phyloP scores from a whole-genome alignment of 192 early-diverging fungal species.

The Backusella circina region DNA sequence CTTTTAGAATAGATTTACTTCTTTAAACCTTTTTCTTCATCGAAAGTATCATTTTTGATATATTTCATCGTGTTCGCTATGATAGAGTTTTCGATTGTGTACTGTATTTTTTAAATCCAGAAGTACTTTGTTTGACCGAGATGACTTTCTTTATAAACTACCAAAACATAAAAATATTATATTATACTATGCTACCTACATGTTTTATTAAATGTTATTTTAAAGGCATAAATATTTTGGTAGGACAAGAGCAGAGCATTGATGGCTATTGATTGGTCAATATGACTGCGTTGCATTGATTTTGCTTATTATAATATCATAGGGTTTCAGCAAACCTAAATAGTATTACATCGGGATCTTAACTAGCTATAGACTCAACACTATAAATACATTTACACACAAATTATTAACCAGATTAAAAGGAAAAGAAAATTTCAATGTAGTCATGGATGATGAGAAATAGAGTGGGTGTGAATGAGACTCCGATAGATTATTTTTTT shows the following conservation, averaged over 20 bases:
- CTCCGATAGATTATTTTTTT: no score
- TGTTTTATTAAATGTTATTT: not conserved
- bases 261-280: not conserved
- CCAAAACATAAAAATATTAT: not conserved
- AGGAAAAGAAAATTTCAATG: no score
- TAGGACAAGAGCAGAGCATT: not conserved
- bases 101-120: not conserved
- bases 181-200: not conserved
- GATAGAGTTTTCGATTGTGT: not conserved
- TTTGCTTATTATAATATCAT: not conserved
- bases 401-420: no score
- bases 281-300: not conserved
- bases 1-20: not conserved
- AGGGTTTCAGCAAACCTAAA: no score
- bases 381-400: no score
- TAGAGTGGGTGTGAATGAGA: not conserved
- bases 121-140: not conserved
- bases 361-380: no score
- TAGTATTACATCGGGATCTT: no score
- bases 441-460: not conserved
- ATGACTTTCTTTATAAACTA: not conserved
- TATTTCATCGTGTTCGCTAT: not conserved
- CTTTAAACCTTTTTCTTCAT: not conserved
- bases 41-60: not conserved
- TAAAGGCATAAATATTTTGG: not conserved